Evolutionary conservation across 306 rosid genomes (phyloP), one percentile per base, ranked within the genome.

Genomic region (Spatholobus suberectus): DNA sequence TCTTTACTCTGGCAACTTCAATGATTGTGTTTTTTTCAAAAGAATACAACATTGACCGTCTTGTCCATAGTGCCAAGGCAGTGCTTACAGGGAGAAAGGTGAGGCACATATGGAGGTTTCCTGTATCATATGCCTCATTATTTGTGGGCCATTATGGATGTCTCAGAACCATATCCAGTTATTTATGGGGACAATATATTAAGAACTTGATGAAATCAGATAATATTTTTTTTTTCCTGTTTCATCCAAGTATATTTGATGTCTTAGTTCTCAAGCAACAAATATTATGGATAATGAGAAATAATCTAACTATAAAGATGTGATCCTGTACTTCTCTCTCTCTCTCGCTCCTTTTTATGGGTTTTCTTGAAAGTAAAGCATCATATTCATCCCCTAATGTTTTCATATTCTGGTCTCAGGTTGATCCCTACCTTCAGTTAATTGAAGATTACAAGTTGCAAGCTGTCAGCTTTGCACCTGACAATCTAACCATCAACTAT

Each of bases 1-100:
- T 96, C 27, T 89, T 89, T 87, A 85, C 90, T 82, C 83, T 94
- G 82, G 98, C 99, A 82, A 86, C 90, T 70, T 89, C 98, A n/a
- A 94, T 94, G 99, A 92, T 92, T 85, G 84, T 94, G 75, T 88
- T 96, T 84, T 86, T 93, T 35, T 88, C 94, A 58, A 91, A 88
- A 84, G 92, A 96, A 70, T 94, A 78, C 87, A 82, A 85, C 79
- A 86, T 96, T 80, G 80, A 55, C 51, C 77, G 93, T 77, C 92
- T 96, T 59, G 90, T 85, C 79, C 38, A 82, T 9, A 78, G 75
- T 78, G 85, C 90, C 81, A 88, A 87, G 89, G 73, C 84, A 87
- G 80, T 86, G 81, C 89, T 93, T 75, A 57, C 52, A 38, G 92
- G 87, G 81, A 81, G 83, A 82, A 81, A 75, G 91, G 99, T 93